These are phyloP conservation scores for Capsicum chinense DNA, from an alignment of 257 asterid genomes.

Conservation along the genomic window DNA sequence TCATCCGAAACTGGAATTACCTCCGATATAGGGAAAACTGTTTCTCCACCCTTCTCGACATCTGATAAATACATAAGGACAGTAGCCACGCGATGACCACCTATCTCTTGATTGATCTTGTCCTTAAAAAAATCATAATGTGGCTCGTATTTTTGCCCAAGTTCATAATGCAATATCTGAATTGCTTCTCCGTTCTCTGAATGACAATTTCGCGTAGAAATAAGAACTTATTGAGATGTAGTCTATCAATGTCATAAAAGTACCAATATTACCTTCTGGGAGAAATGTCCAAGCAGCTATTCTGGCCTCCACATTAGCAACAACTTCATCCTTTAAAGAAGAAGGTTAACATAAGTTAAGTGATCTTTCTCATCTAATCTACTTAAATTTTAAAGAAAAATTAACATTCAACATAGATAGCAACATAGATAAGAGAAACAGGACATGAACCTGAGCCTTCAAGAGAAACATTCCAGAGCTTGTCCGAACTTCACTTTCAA, in stretches of 20 bases:
- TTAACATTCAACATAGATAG: neutral
- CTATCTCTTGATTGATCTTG: constrained; percentile 68
- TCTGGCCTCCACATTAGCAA: constrained; percentile 64
- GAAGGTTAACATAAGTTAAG: neutral
- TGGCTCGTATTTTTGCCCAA: constrained; percentile 90
- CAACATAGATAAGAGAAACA: neutral
- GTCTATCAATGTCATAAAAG: constrained; percentile 3
- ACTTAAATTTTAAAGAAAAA: neutral
- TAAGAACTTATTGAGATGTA: neutral
- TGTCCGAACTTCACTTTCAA: constrained; percentile 88
- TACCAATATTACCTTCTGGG: constrained; percentile 62
- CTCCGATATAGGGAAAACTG: constrained; percentile 76
- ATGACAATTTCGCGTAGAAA: constrained; percentile 27
- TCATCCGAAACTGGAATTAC: constrained; percentile 35
- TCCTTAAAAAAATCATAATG: constrained; percentile 83
- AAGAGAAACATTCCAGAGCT: constrained; percentile 86
- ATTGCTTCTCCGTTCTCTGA: constrained; percentile 86
- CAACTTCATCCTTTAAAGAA: constrained; percentile 64
- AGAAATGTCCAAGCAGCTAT: constrained; percentile 96
- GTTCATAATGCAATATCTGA: constrained; percentile 80
- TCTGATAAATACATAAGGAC: constrained; percentile 87
- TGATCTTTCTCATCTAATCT: neutral
- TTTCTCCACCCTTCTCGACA: constrained; percentile 83
- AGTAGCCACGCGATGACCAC: constrained; percentile 91
- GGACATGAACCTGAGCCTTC: constrained; percentile 65